Conservation (phyloP, 2,329 filamentous ascomycete species). For the Mariannaea sp. region DNA sequence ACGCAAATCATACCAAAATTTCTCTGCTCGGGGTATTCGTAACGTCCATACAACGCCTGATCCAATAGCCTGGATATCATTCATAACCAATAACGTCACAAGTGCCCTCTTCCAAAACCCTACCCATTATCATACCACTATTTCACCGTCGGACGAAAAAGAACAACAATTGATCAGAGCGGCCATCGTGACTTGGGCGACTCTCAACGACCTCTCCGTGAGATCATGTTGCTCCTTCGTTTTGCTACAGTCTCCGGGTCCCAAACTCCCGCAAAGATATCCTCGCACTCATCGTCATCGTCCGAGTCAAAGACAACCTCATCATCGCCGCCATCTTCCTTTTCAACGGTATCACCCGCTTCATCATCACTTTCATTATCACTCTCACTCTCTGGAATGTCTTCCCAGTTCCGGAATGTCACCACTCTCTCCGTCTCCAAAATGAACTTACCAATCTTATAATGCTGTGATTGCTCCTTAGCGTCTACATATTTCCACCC, state of each 20-base stretch:
- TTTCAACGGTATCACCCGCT: slow-evolving; percentile 14
- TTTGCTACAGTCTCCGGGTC: slow-evolving; percentile 56
- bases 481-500: slow-evolving; percentile 74
- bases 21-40: slow-evolving; percentile 29
- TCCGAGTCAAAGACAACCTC: slow-evolving; percentile 64
- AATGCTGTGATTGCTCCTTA: slow-evolving; percentile 61
- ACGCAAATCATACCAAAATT: too few relatives aligned
- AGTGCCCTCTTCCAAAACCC: slow-evolving; percentile 13
- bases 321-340: slow-evolving; percentile 19
- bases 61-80: slow-evolving; percentile 10
- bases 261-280: slow-evolving; percentile 67
- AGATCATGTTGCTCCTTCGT: slow-evolving; percentile 49
- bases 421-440: slow-evolving; percentile 65
- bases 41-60: slow-evolving; percentile 10
- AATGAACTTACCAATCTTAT: slow-evolving; percentile 73
- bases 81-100: slow-evolving; percentile 32
- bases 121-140: neutral
- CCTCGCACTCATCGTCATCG: slow-evolving; percentile 70
- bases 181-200: slow-evolving; percentile 8
- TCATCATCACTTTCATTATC: slow-evolving; percentile 14
- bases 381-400: slow-evolving; percentile 32
- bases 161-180: slow-evolving; percentile 3
- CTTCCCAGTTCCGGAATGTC: slow-evolving; percentile 57
- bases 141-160: neutral
- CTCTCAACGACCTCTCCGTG: slow-evolving; percentile 34